These are phyloP conservation scores for Breviolum minutum DNA, from an alignment of 73 alveolate genomes.

Conservation along the genomic window DNA sequence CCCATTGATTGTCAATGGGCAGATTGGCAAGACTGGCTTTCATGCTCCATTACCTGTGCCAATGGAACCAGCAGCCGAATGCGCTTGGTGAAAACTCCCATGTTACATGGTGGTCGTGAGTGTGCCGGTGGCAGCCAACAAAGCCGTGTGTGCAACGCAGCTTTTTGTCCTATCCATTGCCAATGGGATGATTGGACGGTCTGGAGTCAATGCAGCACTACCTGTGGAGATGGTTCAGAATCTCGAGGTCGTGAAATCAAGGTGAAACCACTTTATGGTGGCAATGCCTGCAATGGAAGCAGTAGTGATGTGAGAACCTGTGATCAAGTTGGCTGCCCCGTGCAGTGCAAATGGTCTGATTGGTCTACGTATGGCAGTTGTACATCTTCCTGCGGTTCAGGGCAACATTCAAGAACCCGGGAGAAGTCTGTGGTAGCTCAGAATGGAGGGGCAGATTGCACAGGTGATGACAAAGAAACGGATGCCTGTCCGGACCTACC, in stretches of 20 bases:
- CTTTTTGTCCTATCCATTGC: conserved; percentile 61
- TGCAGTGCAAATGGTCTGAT: conserved; percentile 53
- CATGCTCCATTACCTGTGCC: conserved; percentile 49
- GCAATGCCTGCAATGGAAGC: conserved; percentile 39
- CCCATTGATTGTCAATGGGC: conserved; percentile 76
- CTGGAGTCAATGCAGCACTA: conserved; percentile 59
- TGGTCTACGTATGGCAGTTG: conserved; percentile 54
- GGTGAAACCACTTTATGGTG: conserved; percentile 47
- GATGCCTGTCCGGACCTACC: conserved; percentile 39
- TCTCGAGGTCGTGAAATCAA: conserved; percentile 23
- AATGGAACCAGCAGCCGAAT: conserved; percentile 59
- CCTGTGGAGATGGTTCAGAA: conserved; percentile 49
- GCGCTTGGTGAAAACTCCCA: conserved; percentile 59
- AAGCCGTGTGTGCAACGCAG: conserved; percentile 46
- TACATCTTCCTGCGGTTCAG: conserved; percentile 61
- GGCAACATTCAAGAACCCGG: conserved; percentile 27
- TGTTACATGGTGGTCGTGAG: conserved; percentile 71
- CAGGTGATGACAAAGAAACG: conserved; percentile 15
- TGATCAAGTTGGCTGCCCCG: conserved; percentile 50
- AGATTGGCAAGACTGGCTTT: conserved; percentile 87
- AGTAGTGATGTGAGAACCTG: conserved; percentile 2
- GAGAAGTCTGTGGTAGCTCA: conserved; percentile 12
- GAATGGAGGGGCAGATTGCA: conserved; percentile 53
- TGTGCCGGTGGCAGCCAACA: conserved; percentile 71
- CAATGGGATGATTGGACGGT: conserved; percentile 60